Evolutionary conservation across 192 early-diverging fungal species (phyloP).

Genomic region (Backusella morwellensis): DNA sequence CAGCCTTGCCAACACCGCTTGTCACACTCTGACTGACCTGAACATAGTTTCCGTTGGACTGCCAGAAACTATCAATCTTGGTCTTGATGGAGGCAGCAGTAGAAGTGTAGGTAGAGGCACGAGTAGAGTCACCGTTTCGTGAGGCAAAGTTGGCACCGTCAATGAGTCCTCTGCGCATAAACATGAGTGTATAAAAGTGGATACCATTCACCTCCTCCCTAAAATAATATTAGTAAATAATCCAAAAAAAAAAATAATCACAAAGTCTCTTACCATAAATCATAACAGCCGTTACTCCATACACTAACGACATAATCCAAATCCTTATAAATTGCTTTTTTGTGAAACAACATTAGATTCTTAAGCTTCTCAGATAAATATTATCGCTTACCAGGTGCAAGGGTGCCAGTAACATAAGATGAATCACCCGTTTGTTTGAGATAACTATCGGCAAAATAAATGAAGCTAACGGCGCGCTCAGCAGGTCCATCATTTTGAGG

Average conservation of each 20-base stretch:
- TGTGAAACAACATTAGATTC: constrained; percentile 40
- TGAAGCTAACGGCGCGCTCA: constrained; percentile 41
- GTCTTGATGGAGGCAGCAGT: background rate
- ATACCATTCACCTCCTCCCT: constrained; percentile 65
- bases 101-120: constrained; percentile 31
- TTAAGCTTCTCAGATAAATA: no score
- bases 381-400: constrained; percentile 45
- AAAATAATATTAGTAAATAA: constrained; percentile 8
- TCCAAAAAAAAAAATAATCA: background rate
- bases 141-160: constrained; percentile 55
- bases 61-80: constrained; percentile 45
- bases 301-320: constrained; percentile 56
- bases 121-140: constrained; percentile 30
- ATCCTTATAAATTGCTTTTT: constrained; percentile 46
- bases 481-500: constrained; percentile 76
- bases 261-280: constrained; percentile 58
- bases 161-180: constrained; percentile 57
- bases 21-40: constrained; percentile 31
- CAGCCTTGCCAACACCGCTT: constrained; percentile 41
- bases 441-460: constrained; percentile 37
- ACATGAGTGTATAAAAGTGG: constrained; percentile 70
- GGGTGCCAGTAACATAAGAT: constrained; percentile 21
- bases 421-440: constrained; percentile 24
- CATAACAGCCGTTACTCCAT: constrained; percentile 46
- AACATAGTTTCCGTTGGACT: constrained; percentile 25